Base-by-base conservation (phyloP, 1,284 basidiomycete genomes). In the Leccinum pallidistipes region DNA sequence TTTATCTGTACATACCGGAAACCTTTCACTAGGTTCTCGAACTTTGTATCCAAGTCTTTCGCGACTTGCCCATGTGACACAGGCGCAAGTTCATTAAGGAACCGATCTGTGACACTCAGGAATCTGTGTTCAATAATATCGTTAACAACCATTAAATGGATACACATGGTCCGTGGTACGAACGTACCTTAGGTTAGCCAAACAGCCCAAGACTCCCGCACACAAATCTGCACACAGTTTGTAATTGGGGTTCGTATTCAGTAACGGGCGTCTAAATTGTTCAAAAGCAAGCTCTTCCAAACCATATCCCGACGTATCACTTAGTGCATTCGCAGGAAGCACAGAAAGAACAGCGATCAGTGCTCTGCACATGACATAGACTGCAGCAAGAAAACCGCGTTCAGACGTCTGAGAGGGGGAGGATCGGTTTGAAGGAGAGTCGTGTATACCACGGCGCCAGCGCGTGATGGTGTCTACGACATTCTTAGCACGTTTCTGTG, bases 281-380 rank as follows among this genome's bases (percentile, higher is more conserved):
- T 93, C 90, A 70, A 96, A 97, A 0, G 90, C 93, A 45, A 87
- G 89, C 67, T 92, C 88, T 71, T 97, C 95, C 38, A 97, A 77
- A 40, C 81, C 86, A 71, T 88, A 86, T 0, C 92, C 94, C 62
- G 93, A 78, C 1, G 85, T 80, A 55, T 94, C 92, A 10, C 88
- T 87, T 2, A 97, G 78, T 1, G 86, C 86, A 65, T 94, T 91
- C 68, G 88, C 89, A 1, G 87, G 82, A 21, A 92, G 82, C 14
- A 83, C 80, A 56, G 89, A 85, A 53, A 96, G 83, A 14, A 95
- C 85, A 2, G 86, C 87, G 31, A 94, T 87, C 31, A 97, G 80
- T 0, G 92, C 88, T 55, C 94, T 85, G 71, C 93, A 95, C 84
- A 94, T 90, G 68, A 97, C 87, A 73, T 95, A 96, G 45, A 91